Evolutionary conservation across 306 rosid species (phyloP).

Genomic region (Medicago truncatula): DNA sequence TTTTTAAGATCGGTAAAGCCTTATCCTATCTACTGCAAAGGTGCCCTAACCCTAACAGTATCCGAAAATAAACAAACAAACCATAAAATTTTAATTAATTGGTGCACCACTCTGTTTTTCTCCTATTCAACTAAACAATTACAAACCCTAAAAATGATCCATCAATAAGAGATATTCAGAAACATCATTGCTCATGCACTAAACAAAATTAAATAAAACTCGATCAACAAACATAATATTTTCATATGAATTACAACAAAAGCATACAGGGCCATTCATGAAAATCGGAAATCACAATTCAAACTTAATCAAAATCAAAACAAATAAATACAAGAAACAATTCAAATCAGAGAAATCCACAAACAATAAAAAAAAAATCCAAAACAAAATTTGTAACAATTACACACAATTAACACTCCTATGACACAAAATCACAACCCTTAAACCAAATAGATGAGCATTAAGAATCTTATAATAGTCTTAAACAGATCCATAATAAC

Average conservation of each 20-base stretch:
- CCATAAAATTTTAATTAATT: not conserved
- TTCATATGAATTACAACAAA: not conserved
- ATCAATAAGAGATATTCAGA: not conserved
- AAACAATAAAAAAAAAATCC: not conserved
- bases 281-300: not conserved
- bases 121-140: not conserved
- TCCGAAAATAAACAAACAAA: not conserved
- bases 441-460: not conserved
- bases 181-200: not conserved
- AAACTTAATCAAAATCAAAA: not conserved
- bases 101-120: not conserved
- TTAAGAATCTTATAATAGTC: not conserved
- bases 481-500: slow-evolving; percentile 7
- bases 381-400: not conserved
- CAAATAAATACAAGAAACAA: not conserved
- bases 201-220: not conserved
- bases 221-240: not conserved
- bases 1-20: slow-evolving; percentile 3
- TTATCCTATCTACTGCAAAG: not conserved
- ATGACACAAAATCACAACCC: not conserved
- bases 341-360: not conserved
- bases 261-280: not conserved
- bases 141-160: not conserved
- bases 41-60: not conserved
- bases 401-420: not conserved